phyloP scores from a whole-genome alignment of 1,284 basidiomycete genomes.

The Rhizoctonia solani region DNA sequence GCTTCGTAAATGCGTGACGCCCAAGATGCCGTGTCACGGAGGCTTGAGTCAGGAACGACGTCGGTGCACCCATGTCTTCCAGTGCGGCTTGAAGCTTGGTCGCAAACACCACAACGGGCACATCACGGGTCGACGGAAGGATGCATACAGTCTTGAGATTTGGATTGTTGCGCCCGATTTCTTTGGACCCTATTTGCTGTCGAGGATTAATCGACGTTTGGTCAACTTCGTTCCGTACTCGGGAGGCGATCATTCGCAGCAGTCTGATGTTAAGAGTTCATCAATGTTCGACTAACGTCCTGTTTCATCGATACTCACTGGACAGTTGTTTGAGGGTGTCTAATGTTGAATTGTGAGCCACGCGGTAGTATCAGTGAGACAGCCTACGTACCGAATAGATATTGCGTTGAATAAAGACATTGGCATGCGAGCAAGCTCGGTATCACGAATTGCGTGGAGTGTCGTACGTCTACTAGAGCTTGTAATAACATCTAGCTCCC shows the following conservation, averaged over 20 bases:
- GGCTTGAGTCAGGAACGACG: constrained; percentile 88
- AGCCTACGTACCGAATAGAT: constrained; percentile 66
- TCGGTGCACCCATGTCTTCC: constrained; percentile 85
- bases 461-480: constrained; percentile 86
- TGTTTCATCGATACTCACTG: constrained; percentile 59
- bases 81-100: constrained; percentile 85
- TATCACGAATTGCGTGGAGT: constrained; percentile 96
- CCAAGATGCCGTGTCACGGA: constrained; percentile 89
- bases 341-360: constrained; percentile 43
- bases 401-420: constrained; percentile 98
- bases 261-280: constrained; percentile 54
- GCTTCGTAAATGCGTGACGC: constrained; percentile 88
- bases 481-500: constrained; percentile 97
- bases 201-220: constrained; percentile 51
- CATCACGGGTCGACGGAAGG: constrained; percentile 76
- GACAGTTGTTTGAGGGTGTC: constrained; percentile 94
- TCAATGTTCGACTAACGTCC: neutral
- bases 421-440: constrained; percentile 97
- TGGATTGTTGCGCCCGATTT: constrained; percentile 77
- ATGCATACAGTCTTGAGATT: constrained; percentile 94
- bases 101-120: constrained; percentile 87
- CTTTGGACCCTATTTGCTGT: constrained; percentile 50
- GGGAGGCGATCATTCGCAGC: constrained; percentile 88
- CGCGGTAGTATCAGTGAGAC: neutral
- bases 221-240: constrained; percentile 84